Base-by-base conservation (phyloP, 2,329 filamentous ascomycete species). In the Apiospora pterosperma region DNA sequence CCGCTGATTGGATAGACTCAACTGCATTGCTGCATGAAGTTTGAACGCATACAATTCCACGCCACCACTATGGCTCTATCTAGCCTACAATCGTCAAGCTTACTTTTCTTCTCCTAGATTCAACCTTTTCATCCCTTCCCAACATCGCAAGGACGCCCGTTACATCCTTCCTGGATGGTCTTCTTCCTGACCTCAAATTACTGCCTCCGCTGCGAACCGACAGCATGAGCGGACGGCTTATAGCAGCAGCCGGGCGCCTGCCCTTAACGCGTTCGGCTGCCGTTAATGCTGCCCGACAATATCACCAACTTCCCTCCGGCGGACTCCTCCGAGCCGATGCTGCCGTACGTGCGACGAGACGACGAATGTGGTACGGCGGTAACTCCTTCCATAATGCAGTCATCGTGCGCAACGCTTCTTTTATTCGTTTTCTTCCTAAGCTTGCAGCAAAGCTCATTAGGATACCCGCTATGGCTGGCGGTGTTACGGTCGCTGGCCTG, bases 391-490 rank as follows among this genome's bases (percentile, higher is more conserved):
- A 97, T 78, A 96, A 97, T 81, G 85, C 86, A 41, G 88, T 90
- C 59, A 81, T 82, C 59, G 82, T 84, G 11, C 84, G 88, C 64
- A 90, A 89, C 75, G 87, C 83, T 28, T 90, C 88, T 7, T 90
- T 90, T 71, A 85, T 79, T 52, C 82, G 88, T 60, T 82, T 90
- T 66, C 81, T 99, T 36, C 96, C 96, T 2, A 95, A 92, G 76
- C 84, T 99, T 61, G 89, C 96, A n/a, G 79, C 96, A 74, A 99
- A 97, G 81, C 90, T 99, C 71, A 85, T 90, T 39, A 88, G 93
- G 64, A 83, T 97, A 63, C 96, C 96, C 23, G 96, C 96, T 65
- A 90, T 97, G 81, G 94, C 97, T 73, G 96, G 95, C 48, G 93
- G 93, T 48, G 86, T 94, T 59, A 92, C 93, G 73, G 87, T 99